Evolutionary conservation across 106 monocot genomes (phyloP).

Genomic region (Dioscorea dumetorum): DNA sequence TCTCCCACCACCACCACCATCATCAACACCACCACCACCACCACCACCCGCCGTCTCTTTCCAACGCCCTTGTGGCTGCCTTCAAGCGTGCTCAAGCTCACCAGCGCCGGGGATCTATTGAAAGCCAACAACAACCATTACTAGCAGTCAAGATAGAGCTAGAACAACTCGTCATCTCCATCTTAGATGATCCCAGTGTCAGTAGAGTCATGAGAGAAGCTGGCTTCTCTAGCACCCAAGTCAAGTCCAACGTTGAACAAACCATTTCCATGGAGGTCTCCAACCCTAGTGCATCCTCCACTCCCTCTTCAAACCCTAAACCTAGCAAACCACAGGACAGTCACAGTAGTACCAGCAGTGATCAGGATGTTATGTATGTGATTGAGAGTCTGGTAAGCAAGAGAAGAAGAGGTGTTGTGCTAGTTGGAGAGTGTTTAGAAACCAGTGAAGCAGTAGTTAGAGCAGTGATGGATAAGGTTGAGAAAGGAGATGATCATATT

Average conservation of each 20-base stretch:
- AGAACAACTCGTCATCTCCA: constrained; percentile 89
- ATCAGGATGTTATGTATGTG: constrained; percentile 50
- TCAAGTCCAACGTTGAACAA: constrained; percentile 79
- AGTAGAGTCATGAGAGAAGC: constrained; percentile 97
- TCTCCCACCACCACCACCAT: constrained; percentile 8
- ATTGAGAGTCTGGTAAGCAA: constrained; percentile 40
- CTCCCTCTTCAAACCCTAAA: constrained; percentile 12
- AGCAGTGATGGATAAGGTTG: constrained; percentile 57
- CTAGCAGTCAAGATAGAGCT: constrained; percentile 90
- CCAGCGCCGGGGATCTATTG: constrained; percentile 84
- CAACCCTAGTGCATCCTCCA: neutral
- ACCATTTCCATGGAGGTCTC: constrained; percentile 31
- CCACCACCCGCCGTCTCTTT: constrained; percentile 55
- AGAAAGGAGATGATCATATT: constrained; percentile 36
- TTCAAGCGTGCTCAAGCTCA: constrained; percentile 97
- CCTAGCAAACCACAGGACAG: constrained; percentile 1
- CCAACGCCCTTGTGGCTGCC: constrained; percentile 96
- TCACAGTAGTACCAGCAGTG: constrained; percentile 1
- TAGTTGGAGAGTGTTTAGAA: constrained; percentile 72
- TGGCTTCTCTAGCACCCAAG: constrained; percentile 94
- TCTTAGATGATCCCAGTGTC: constrained; percentile 88
- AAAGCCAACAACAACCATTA: constrained; percentile 84
- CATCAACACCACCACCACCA: constrained; percentile 22
- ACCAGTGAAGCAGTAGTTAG: constrained; percentile 51
- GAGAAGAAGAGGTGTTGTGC: constrained; percentile 54